phyloP scores from a whole-genome alignment of 495 filamentous ascomycete species.

The Sporormia fimetaria region DNA sequence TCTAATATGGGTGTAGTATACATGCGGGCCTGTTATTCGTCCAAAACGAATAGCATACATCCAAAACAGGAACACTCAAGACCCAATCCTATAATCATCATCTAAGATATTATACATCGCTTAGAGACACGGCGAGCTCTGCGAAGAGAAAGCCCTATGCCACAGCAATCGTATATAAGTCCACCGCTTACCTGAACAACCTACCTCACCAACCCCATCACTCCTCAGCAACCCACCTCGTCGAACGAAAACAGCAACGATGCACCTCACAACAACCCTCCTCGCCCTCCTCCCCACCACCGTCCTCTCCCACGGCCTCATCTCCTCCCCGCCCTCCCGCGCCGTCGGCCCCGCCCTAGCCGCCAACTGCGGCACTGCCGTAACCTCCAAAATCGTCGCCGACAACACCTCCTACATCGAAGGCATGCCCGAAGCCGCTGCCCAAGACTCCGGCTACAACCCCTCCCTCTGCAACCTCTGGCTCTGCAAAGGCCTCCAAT shows the following conservation, averaged over 20 bases:
- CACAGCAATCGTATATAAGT: too few species aligned
- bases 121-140: too few species aligned
- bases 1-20: too few species aligned
- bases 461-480: constrained; percentile 21
- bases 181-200: background rate
- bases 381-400: constrained; percentile 9
- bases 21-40: constrained; percentile 2
- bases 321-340: constrained; percentile 18
- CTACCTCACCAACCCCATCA: background rate
- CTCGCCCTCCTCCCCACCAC: constrained; percentile 11
- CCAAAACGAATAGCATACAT: too few species aligned
- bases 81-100: constrained; percentile 31
- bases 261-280: constrained; percentile 13
- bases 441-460: constrained; percentile 16
- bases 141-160: too few species aligned
- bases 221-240: background rate
- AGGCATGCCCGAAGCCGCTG: constrained; percentile 14
- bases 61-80: background rate
- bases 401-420: constrained; percentile 27
- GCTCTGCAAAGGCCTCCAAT: constrained; percentile 27
- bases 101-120: background rate
- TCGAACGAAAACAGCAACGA: too few species aligned
- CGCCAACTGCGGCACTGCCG: constrained; percentile 17
- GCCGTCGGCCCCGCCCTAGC: constrained; percentile 12
- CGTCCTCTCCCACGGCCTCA: constrained; percentile 23